Conservation (phyloP, 2,329 filamentous ascomycete genomes). For the Penicillium sp. region DNA sequence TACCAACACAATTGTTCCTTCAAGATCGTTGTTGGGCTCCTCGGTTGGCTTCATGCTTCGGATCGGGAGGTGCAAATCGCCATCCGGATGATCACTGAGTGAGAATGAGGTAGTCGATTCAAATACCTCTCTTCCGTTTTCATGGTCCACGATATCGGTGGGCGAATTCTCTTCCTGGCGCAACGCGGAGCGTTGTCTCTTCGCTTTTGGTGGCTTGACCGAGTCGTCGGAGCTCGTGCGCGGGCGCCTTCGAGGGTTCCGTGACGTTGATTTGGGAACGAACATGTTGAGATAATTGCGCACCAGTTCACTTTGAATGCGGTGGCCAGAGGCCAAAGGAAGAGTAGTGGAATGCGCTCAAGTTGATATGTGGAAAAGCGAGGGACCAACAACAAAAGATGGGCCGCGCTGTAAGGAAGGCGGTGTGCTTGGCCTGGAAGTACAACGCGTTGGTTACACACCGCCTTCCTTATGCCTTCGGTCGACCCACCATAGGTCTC, state of each 20-base stretch:
- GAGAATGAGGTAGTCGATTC: slow-evolving; percentile 13
- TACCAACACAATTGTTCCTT: slow-evolving; percentile 41
- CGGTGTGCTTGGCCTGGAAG: neutral
- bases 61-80: slow-evolving; percentile 36
- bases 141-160: slow-evolving; percentile 20
- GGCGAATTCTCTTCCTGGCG: slow-evolving; percentile 37
- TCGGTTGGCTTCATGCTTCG: slow-evolving; percentile 41
- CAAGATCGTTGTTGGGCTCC: slow-evolving; percentile 29
- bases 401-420: slow-evolving; percentile 1
- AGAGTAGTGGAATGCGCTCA: neutral
- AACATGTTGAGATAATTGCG: slow-evolving; percentile 34
- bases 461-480: neutral
- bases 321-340: slow-evolving; percentile 9
- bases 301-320: neutral
- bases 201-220: slow-evolving; percentile 46
- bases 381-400: slow-evolving; percentile 5
- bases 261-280: slow-evolving; percentile 36
- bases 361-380: neutral
- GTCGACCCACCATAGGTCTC: neutral
- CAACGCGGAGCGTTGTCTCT: slow-evolving; percentile 48
- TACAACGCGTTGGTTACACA: neutral
- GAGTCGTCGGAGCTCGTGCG: slow-evolving; percentile 48
- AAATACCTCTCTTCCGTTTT: slow-evolving; percentile 16
- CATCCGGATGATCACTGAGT: slow-evolving; percentile 14
- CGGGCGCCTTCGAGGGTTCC: slow-evolving; percentile 41